Conservation (phyloP, 1,284 basidiomycete species). For the Porphyrellus sp. region DNA sequence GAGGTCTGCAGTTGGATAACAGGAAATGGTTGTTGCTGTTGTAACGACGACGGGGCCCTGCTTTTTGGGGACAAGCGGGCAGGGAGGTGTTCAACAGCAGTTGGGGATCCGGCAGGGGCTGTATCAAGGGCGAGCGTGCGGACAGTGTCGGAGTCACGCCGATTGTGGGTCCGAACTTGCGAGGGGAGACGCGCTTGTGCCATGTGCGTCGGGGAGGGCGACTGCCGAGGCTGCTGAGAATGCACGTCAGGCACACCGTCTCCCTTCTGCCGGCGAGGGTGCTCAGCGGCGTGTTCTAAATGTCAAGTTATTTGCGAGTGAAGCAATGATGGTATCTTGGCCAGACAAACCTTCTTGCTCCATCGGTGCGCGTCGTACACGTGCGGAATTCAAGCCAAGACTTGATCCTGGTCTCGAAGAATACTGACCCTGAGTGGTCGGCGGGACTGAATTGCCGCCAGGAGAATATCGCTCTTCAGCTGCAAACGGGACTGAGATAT, state of each 20-base stretch:
- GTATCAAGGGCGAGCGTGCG: slow-evolving; percentile 41
- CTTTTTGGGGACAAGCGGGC: slow-evolving; percentile 25
- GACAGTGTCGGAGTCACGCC: slow-evolving; percentile 72
- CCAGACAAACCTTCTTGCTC: slow-evolving; percentile 40
- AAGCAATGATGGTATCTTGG: slow-evolving; percentile 4
- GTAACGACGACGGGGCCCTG: slow-evolving; percentile 18
- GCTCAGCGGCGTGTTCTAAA: slow-evolving; percentile 31
- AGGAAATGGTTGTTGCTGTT: slow-evolving; percentile 32
- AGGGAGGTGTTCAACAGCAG: slow-evolving; percentile 37
- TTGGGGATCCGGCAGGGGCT: slow-evolving; percentile 38
- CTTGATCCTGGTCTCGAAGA: slow-evolving; percentile 53
- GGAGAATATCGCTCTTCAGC: slow-evolving; percentile 32
- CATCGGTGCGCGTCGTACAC: slow-evolving; percentile 34
- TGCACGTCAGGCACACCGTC: slow-evolving; percentile 16
- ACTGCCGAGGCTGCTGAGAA: slow-evolving; percentile 42
- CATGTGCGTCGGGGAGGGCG: slow-evolving; percentile 53
- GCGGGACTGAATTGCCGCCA: slow-evolving; percentile 31
- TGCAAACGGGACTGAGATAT: slow-evolving; percentile 10
- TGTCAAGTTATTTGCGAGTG: slow-evolving; percentile 11
- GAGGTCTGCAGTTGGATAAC: slow-evolving; percentile 28
- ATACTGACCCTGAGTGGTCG: slow-evolving; percentile 36
- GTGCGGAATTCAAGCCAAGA: slow-evolving; percentile 39
- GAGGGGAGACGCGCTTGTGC: slow-evolving; percentile 29
- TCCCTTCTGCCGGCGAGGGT: slow-evolving; percentile 14
- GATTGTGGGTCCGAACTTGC: slow-evolving; percentile 45